Evolutionary conservation across 371 early-diverging fungal species (phyloP).

Genomic region (Apophysomyces sp.): DNA sequence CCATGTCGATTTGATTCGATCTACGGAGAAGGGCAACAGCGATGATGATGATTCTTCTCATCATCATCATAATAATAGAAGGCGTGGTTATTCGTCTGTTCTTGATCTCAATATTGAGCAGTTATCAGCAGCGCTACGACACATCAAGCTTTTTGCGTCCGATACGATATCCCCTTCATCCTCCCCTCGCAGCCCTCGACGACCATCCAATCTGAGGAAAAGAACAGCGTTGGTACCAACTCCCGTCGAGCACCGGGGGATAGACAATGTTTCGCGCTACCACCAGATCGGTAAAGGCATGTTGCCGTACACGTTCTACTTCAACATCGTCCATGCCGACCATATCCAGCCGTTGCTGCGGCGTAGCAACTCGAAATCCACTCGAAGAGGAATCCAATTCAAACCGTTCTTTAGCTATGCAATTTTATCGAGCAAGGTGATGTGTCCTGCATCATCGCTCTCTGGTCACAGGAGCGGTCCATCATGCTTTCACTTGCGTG

Average conservation of each 20-base stretch:
- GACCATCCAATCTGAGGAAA: not conserved
- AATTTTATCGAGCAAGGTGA: slow-evolving; percentile 28
- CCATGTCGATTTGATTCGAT: slow-evolving; percentile 1
- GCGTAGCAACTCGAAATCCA: not conserved
- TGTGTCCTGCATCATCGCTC: slow-evolving; percentile 36
- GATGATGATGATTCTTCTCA: not conserved
- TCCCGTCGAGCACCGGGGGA: not conserved
- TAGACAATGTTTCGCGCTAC: slow-evolving; percentile 20
- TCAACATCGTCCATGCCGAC: slow-evolving; percentile 37
- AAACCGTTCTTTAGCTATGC: slow-evolving; percentile 34
- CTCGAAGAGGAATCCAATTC: slow-evolving; percentile 17
- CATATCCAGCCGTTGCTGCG: slow-evolving; percentile 19
- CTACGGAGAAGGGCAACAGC: not conserved
- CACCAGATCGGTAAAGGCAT: slow-evolving; percentile 47
- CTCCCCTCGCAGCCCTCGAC: not conserved
- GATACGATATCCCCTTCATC: slow-evolving; percentile 6
- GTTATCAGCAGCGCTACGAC: slow-evolving; percentile 15
- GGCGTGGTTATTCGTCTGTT: not conserved
- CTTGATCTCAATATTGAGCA: slow-evolving; percentile 10
- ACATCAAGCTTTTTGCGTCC: slow-evolving; percentile 7
- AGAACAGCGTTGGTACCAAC: slow-evolving; percentile 2
- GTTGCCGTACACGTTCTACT: slow-evolving; percentile 36
- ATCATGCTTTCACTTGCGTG: slow-evolving; percentile 35
- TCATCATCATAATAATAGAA: not conserved
- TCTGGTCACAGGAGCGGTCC: slow-evolving; percentile 4